Conservation (phyloP, 2,329 filamentous ascomycete genomes). For the Dendrostoma leiphaemia region DNA sequence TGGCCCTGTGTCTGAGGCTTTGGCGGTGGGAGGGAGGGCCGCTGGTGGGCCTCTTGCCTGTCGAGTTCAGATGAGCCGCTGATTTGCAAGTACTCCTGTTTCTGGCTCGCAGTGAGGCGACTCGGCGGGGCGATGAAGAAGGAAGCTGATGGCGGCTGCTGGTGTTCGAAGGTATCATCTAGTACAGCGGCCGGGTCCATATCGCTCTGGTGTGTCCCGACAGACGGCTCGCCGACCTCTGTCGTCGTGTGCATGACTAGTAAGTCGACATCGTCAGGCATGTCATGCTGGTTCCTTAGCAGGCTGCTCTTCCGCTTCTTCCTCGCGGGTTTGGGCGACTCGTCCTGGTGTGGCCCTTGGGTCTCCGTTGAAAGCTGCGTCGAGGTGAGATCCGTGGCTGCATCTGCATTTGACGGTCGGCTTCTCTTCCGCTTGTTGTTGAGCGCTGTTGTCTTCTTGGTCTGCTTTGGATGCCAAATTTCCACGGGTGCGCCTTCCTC, state of each 20-base stretch:
- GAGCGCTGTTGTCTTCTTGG: not conserved
- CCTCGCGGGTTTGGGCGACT: constrained; percentile 9
- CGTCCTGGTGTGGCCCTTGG: not conserved
- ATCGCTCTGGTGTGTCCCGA: constrained; percentile 16
- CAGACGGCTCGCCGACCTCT: constrained; percentile 5
- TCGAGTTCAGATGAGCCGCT: constrained; percentile 21
- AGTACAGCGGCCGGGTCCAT: not conserved
- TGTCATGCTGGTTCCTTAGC: not conserved
- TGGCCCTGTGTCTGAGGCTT: constrained; percentile 9
- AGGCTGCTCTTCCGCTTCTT: constrained; percentile 3
- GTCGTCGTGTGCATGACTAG: constrained; percentile 19
- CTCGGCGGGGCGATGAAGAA: constrained; percentile 32
- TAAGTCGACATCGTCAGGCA: constrained; percentile 23
- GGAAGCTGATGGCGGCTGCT: constrained; percentile 17
- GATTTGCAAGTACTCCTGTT: constrained; percentile 33
- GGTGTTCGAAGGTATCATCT: constrained; percentile 6
- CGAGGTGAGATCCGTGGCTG: not conserved
- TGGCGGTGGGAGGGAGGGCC: constrained; percentile 12
- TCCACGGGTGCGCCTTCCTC: constrained; percentile 21
- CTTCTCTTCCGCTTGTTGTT: constrained; percentile 22
- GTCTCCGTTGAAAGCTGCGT: not conserved
- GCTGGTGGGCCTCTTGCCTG: constrained; percentile 10
- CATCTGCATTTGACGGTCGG: not conserved
- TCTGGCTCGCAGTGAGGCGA: constrained; percentile 35
- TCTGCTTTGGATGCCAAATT: not conserved